Conservation (phyloP, 371 early-diverging fungal genomes). For the Mucor velutinosus region DNA sequence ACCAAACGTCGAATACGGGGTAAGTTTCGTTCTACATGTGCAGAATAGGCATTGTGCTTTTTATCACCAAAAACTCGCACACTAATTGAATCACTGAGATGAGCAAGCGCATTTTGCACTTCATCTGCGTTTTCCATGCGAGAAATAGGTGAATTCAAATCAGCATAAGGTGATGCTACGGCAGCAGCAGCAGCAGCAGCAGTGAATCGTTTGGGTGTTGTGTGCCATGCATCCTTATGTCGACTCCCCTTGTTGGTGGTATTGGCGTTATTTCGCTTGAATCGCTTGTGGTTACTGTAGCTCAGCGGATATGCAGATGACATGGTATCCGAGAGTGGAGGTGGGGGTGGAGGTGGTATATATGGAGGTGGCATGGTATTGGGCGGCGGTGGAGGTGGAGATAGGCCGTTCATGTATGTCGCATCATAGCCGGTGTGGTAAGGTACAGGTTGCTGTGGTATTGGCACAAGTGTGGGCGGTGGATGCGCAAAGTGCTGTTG, state of each 20-base stretch:
- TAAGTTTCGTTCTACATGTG: neutral
- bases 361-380: neutral
- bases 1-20: slow-evolving; percentile 25
- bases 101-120: neutral
- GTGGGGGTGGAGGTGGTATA: slow-evolving; percentile 21
- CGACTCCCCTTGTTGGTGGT: neutral
- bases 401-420: neutral
- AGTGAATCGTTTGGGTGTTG: neutral
- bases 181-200: neutral
- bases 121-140: neutral
- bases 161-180: neutral
- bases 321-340: neutral
- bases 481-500: neutral
- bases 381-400: neutral
- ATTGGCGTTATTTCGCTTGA: neutral
- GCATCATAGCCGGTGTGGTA: neutral
- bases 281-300: neutral
- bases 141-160: neutral
- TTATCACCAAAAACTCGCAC: slow-evolving; percentile 15
- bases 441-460: neutral
- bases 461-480: neutral
- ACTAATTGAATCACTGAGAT: neutral
- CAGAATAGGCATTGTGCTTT: neutral
- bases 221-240: neutral
- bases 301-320: neutral